Conservation (phyloP, 2,329 filamentous ascomycete genomes). For the Rutstroemia sp. region DNA sequence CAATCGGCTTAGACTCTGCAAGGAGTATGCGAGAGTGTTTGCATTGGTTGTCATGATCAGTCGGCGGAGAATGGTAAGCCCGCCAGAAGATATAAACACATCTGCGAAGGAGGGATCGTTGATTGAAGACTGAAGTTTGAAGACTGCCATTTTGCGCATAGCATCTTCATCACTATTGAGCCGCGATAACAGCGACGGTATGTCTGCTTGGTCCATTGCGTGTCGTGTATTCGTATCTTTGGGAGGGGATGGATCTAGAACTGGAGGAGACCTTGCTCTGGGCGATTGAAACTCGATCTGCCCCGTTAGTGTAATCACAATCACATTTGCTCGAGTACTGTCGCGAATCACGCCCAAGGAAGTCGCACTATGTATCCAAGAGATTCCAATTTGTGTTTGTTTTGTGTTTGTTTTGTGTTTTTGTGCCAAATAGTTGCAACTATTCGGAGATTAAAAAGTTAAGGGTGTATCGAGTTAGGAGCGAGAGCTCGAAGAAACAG, state of each 20-base stretch:
- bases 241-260: background rate
- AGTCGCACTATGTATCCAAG: background rate
- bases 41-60: constrained; percentile 80
- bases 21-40: constrained; percentile 91
- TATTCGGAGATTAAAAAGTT: constrained; percentile 2
- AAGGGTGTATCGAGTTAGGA: background rate
- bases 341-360: background rate
- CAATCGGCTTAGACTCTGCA: constrained; percentile 80
- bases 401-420: background rate
- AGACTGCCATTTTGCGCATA: constrained; percentile 95
- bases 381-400: background rate
- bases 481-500: background rate
- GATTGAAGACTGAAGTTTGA: constrained; percentile 93
- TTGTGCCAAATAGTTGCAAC: background rate
- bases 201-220: constrained; percentile 56
- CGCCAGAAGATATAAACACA: constrained; percentile 86
- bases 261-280: background rate
- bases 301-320: background rate
- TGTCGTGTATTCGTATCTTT: background rate
- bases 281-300: constrained; percentile 1
- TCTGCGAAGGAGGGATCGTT: constrained; percentile 96
- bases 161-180: constrained; percentile 73
- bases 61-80: constrained; percentile 71
- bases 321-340: constrained; percentile 1
- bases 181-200: constrained; percentile 56